Conservation (phyloP, 1,284 basidiomycete genomes). For the Fomitiporia mediterranea region DNA sequence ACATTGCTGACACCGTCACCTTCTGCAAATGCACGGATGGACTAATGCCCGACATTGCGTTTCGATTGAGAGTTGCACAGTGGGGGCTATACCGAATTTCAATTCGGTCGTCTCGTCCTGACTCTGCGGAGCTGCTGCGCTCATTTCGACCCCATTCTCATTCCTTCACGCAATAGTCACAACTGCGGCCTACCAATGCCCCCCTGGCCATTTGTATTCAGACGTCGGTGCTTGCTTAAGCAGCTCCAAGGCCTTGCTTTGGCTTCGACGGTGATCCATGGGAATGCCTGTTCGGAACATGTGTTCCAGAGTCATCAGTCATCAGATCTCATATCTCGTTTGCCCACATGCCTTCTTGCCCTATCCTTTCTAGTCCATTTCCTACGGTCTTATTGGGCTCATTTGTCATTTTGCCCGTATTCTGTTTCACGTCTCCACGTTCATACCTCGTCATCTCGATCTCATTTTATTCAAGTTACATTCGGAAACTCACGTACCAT, state of each 20-base stretch:
- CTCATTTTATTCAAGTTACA: not conserved
- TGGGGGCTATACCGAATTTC: not conserved
- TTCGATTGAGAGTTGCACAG: not conserved
- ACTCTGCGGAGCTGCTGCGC: not conserved
- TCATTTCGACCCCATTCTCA: not conserved
- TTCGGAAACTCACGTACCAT: not conserved
- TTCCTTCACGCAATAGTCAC: not conserved
- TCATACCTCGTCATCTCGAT: not conserved
- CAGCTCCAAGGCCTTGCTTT: not conserved
- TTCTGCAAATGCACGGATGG: too few relatives aligned
- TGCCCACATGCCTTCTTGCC: too few relatives aligned
- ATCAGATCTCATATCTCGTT: not conserved
- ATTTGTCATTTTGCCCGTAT: not conserved
- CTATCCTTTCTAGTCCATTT: not conserved
- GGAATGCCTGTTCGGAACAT: not conserved
- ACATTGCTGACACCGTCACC: not conserved
- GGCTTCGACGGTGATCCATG: not conserved
- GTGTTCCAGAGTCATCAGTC: not conserved
- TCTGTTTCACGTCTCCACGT: not conserved
- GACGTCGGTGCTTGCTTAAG: constrained; percentile 1
- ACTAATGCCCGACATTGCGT: not conserved
- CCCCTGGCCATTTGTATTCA: not conserved
- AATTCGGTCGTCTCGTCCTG: not conserved
- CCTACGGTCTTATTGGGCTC: not conserved
- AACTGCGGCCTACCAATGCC: not conserved